Evolutionary conservation across 345 rosid genomes (phyloP).

Genomic region (Rubroshorea leprosula): DNA sequence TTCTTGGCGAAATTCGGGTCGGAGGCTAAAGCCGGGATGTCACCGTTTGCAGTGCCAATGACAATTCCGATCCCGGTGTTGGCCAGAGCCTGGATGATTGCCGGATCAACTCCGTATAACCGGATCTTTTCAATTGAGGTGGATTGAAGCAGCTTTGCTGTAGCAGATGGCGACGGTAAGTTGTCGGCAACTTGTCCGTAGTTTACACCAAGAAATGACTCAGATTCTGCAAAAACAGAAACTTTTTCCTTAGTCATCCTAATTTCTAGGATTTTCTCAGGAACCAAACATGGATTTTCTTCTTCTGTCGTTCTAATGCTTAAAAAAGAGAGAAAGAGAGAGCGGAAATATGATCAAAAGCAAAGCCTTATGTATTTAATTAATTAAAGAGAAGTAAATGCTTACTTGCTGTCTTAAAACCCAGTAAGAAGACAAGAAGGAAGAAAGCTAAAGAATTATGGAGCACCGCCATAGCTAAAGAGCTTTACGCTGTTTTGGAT

Average conservation of each 20-base stretch:
- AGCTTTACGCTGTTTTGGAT: conserved; percentile 14
- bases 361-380: neutral
- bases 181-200: conserved; percentile 81
- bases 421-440: conserved; percentile 26
- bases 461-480: conserved; percentile 36
- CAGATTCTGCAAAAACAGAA: conserved; percentile 36
- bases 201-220: conserved; percentile 81
- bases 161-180: conserved; percentile 63
- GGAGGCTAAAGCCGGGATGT: conserved; percentile 66
- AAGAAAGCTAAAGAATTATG: conserved; percentile 22
- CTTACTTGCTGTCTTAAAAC: conserved; percentile 43
- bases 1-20: conserved; percentile 55
- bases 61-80: conserved; percentile 75
- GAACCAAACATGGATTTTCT: neutral
- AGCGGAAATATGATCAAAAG: neutral
- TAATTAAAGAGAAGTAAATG: conserved; percentile 2
- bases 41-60: conserved; percentile 61
- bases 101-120: conserved; percentile 71
- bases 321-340: neutral
- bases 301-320: neutral
- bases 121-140: conserved; percentile 70
- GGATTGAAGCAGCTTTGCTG: conserved; percentile 74
- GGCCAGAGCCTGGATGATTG: conserved; percentile 60
- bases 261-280: neutral
- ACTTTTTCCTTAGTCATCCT: too few species aligned